Evolutionary conservation across 2,329 filamentous ascomycete genomes (phyloP), one percentile per base, ranked within the genome.

Genomic region (Pestalotiopsis sp.): DNA sequence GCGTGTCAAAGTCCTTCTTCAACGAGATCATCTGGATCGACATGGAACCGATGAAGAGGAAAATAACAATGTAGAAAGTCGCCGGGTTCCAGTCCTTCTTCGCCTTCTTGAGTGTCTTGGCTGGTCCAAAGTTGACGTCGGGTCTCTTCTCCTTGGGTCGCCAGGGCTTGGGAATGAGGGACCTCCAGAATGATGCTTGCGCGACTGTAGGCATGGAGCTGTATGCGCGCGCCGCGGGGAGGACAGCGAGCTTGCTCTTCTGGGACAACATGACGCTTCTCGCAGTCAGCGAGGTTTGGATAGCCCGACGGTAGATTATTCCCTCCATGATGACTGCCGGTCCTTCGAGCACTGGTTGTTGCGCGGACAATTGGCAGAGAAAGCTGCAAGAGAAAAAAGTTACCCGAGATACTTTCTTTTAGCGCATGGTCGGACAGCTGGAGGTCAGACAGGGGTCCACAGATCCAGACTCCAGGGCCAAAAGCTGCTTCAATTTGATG

Each of bases 31-130:
- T 92, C 75, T 98, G 93, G 73, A 99, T 98, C 14, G 95, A 93
- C 85, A 98, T 97, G 70, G 94, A 97, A 3, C 97, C 97, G 71
- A 98, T 95, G 70, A 98, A 86, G 55, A 94, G 83, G 75, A 94
- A 94, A 70, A 95, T 93, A 73, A 90, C 83, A 72, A 95, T 93
- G 78, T 91, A 96, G 75, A 94, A 95, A 0, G 91, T 94, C 22
- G 92, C 92, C 2, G 93, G 92, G 73, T 95, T 95, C 90, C 91
- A 93, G 72, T 89, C 87, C 75, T 88, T 91, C 71, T 85, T 87
- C 26, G 78, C 74, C 40, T 81, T 79, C 74, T 81, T 81, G 56
- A 70, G 74, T 17, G 73, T 75, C 69, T 74, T 75, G 66, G 74
- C 78, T 65, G 66, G 66, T 20, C 73, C 71, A 70, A 71, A 72